phyloP scores from a whole-genome alignment of 1,139 yeast genomes.

The Hanseniaspora uvarum region DNA sequence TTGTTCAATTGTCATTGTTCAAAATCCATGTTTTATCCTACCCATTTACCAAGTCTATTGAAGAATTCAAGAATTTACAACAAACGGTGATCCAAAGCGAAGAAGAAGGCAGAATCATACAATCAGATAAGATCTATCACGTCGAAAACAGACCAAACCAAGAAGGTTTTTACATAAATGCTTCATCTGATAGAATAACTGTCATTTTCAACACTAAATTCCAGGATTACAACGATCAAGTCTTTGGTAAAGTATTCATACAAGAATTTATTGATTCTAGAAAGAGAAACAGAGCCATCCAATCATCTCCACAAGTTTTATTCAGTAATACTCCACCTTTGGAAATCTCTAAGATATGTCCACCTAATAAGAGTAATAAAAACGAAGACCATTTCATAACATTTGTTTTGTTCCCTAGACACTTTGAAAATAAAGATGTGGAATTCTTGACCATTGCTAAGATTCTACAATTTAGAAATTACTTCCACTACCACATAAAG shows the following conservation, averaged over 20 bases:
- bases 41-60: conserved; percentile 80
- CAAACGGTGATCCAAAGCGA: conserved; percentile 42
- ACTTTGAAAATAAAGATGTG: conserved; percentile 39
- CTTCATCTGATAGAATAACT: conserved; percentile 92
- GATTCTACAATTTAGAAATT: conserved; percentile 83
- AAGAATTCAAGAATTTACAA: conserved; percentile 62
- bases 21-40: conserved; percentile 86
- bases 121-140: conserved; percentile 54
- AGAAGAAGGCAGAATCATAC: conserved; percentile 34
- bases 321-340: conserved; percentile 92
- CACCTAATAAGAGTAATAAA: conserved; percentile 22
- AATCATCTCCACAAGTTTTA: conserved; percentile 95
- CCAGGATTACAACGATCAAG: conserved; percentile 93
- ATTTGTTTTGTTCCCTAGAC: conserved; percentile 56
- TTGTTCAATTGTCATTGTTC: conserved; percentile 58
- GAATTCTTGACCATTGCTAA: conserved; percentile 63
- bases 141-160: conserved; percentile 77
- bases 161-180: conserved; percentile 81
- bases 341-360: conserved; percentile 46
- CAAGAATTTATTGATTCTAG: conserved; percentile 98
- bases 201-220: conserved; percentile 89
- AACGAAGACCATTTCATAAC: conserved; percentile 56
- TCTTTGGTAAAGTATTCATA: conserved; percentile 86
- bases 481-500: conserved; percentile 96
- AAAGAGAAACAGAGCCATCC: conserved; percentile 84